Percentiles rank a stretch among this genome's conserved stretches.
phyloP scores from a whole-genome alignment of 306 rosid genomes.

The Rubus parviflorus region DNA sequence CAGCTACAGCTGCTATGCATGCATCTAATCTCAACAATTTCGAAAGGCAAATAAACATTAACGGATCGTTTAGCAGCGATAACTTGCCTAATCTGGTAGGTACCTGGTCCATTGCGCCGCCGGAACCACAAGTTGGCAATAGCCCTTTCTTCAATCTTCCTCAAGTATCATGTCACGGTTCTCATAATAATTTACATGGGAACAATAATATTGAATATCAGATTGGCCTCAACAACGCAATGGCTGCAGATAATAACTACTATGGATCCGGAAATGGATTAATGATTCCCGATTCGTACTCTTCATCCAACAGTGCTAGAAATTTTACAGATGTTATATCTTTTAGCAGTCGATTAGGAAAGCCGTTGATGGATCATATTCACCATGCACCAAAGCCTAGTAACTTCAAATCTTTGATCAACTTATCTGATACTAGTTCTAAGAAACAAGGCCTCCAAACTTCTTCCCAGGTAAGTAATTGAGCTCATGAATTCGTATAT shows the following conservation, averaged over 20 bases:
- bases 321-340: slow-evolving; percentile 69
- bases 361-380: slow-evolving; percentile 44
- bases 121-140: slow-evolving; percentile 46
- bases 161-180: slow-evolving; percentile 18
- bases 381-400: slow-evolving; percentile 43
- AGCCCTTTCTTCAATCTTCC: slow-evolving; percentile 39
- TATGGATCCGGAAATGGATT: slow-evolving; percentile 35
- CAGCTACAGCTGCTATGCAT: slow-evolving; percentile 12
- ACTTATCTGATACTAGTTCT: slow-evolving; percentile 35
- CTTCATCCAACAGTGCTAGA: slow-evolving; percentile 41
- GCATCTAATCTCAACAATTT: slow-evolving; percentile 41
- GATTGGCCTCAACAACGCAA: slow-evolving; percentile 34
- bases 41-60: slow-evolving; percentile 46
- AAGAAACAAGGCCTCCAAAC: slow-evolving; percentile 57
- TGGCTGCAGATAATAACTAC: slow-evolving; percentile 28
- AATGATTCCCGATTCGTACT: slow-evolving; percentile 33
- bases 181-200: slow-evolving; percentile 30
- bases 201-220: slow-evolving; percentile 39
- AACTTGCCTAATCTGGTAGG: slow-evolving; percentile 69
- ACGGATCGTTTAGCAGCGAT: slow-evolving; percentile 15
- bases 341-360: slow-evolving; percentile 47
- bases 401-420: slow-evolving; percentile 33
- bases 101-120: slow-evolving; percentile 93
- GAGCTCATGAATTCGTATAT: not conserved
- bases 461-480: slow-evolving; percentile 46